Evolutionary conservation across 441 rosid genomes (phyloP), one percentile per base, ranked within the genome.

Genomic region (Sinapis alba): DNA sequence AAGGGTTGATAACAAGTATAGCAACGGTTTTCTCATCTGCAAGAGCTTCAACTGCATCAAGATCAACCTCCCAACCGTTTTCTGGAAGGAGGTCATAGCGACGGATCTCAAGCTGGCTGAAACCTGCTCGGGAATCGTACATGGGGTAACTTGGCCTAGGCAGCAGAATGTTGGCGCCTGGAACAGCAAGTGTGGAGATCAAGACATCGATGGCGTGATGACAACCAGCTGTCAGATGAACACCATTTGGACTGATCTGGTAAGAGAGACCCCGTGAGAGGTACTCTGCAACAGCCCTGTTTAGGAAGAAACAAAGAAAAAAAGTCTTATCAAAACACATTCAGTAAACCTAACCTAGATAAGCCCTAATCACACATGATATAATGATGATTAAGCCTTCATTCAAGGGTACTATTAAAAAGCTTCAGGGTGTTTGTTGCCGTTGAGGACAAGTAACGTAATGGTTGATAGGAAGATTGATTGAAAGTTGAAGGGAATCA

Each of bases 21-120:
- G 85, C 92, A 5, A 54, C 80, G 0, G 90, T 90, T 38, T 79
- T 87, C 18, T 84, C 78, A 23, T 82, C 88, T 6, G 86, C 83
- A 12, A 83, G 83, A 34, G 80, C 81, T 62, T 83, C 80, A 20
- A 89, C 76, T 20, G 69, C 57, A 6, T 84, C 80, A 26, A 87
- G 82, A 70, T 87, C 85, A 21, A 87, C 88, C 68, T 84, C 89
- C 91, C 88, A 86, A 6, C 80, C 88, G n/a, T 65, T 84, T 1
- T 87, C 87, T 0, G 87, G 88, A 18, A 88, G 53, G 72, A 88
- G 91, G 80, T 88, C 84, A 21, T 80, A 85, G 57, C 81, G 77
- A 12, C 90, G 84, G 50, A 83, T 75, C 58, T 85, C 87, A 0
- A 88, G 83, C 24, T 71, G 19, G 43, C 51, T 77, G 9, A 50